Percentiles rank a stretch among this genome's conserved stretches.
phyloP scores from a whole-genome alignment of 805 yeast species.

The Suhomyces prunicola region DNA sequence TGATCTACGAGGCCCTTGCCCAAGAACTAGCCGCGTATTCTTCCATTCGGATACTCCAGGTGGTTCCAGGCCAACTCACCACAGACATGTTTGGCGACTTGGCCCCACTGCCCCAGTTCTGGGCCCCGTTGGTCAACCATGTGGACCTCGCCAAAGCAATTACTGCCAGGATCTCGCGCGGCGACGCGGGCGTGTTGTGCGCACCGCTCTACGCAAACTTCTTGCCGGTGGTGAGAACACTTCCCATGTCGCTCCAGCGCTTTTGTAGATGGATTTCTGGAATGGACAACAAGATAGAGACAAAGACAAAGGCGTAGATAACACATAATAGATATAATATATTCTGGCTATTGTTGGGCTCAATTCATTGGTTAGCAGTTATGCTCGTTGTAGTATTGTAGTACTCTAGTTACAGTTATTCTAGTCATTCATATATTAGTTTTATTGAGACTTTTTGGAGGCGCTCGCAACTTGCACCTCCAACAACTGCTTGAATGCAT shows the following conservation, averaged over 20 bases:
- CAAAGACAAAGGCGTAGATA: too few relatives aligned
- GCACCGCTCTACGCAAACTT: slow-evolving; percentile 48
- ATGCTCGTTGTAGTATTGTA: too few relatives aligned
- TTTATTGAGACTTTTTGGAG: slow-evolving; percentile 3
- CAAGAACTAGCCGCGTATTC: slow-evolving; percentile 32
- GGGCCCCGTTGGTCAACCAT: slow-evolving; percentile 49
- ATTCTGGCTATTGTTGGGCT: too few relatives aligned
- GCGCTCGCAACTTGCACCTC: slow-evolving; percentile 16
- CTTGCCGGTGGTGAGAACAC: slow-evolving; percentile 38
- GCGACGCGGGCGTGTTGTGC: slow-evolving; percentile 41
- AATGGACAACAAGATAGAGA: slow-evolving; percentile 30
- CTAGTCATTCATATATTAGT: background rate
- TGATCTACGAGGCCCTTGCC: slow-evolving; percentile 43
- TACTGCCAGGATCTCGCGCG: slow-evolving; percentile 28
- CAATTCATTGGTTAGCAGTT: too few relatives aligned
- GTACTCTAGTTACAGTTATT: too few relatives aligned
- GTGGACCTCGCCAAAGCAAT: slow-evolving; percentile 34
- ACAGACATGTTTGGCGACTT: slow-evolving; percentile 50
- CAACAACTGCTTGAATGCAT: slow-evolving; percentile 27
- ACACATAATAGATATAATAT: background rate
- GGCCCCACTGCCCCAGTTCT: slow-evolving; percentile 34
- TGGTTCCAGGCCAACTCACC: slow-evolving; percentile 51
- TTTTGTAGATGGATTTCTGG: slow-evolving; percentile 32
- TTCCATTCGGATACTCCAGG: slow-evolving; percentile 31
- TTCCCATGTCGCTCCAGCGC: slow-evolving; percentile 41